phyloP scores from a whole-genome alignment of 805 yeast genomes.

The Naumovozyma baii region DNA sequence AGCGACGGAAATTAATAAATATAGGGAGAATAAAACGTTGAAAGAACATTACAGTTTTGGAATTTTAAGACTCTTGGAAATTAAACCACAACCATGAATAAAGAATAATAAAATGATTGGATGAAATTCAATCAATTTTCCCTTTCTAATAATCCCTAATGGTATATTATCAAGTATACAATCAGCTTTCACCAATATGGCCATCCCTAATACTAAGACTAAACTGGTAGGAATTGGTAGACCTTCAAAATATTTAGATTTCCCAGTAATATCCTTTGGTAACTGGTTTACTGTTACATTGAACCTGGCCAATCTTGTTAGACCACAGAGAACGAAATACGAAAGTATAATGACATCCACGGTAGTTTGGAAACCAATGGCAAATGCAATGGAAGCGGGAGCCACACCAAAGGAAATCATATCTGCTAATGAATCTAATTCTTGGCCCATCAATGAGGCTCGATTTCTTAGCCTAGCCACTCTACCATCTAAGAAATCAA shows the following conservation, averaged over 20 bases:
- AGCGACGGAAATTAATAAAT: too few relatives aligned
- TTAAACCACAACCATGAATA: slow-evolving; percentile 77
- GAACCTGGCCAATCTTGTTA: slow-evolving; percentile 84
- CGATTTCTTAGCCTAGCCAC: slow-evolving; percentile 89
- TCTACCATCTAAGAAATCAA: slow-evolving; percentile 91
- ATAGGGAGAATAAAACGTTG: too few relatives aligned
- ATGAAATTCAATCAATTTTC: slow-evolving; percentile 59
- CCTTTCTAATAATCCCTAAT: slow-evolving; percentile 47
- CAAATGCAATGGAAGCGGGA: slow-evolving; percentile 83
- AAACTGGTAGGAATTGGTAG: slow-evolving; percentile 86
- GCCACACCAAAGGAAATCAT: slow-evolving; percentile 86
- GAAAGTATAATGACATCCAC: slow-evolving; percentile 63
- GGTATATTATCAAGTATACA: slow-evolving; percentile 45
- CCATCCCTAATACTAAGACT: slow-evolving; percentile 61
- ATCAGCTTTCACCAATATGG: slow-evolving; percentile 45
- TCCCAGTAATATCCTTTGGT: slow-evolving; percentile 70
- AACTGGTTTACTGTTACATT: slow-evolving; percentile 84
- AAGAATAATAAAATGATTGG: slow-evolving; percentile 51
- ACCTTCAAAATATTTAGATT: slow-evolving; percentile 88
- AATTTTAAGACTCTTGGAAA: slow-evolving; percentile 75
- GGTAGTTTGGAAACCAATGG: slow-evolving; percentile 76
- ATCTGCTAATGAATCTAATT: slow-evolving; percentile 89
- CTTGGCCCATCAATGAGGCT: slow-evolving; percentile 88
- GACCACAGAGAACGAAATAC: slow-evolving; percentile 81
- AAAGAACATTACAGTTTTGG: slow-evolving; percentile 51